Evolutionary conservation across 164 flowering plant species (phyloP).

Genomic region (Macadamia integrifolia): DNA sequence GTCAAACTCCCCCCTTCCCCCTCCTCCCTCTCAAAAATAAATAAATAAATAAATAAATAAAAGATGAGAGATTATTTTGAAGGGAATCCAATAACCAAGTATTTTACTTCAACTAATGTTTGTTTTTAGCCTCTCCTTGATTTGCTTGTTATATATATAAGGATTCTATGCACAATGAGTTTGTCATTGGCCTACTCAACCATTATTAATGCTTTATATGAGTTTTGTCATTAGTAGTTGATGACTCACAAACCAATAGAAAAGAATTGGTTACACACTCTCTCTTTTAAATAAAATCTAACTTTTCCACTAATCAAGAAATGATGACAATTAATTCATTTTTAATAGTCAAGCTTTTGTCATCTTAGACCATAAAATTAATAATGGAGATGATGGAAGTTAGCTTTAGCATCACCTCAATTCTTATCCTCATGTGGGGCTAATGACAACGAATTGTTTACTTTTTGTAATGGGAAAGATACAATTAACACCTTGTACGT

Average conservation of each 20-base stretch:
- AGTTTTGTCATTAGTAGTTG: not conserved
- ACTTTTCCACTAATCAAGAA: not conserved
- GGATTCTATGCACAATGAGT: not conserved
- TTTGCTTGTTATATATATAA: not conserved
- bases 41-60: too few relatives aligned
- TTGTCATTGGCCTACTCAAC: not conserved
- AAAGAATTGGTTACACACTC: not conserved
- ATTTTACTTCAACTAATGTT: too few relatives aligned
- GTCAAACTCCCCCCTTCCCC: too few relatives aligned
- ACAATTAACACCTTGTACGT: not conserved
- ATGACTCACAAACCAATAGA: conserved; percentile 3
- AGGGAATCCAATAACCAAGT: too few relatives aligned
- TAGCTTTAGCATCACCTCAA: not conserved
- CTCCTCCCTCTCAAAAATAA: too few relatives aligned
- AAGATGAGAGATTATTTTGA: too few relatives aligned
- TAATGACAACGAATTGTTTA: not conserved
- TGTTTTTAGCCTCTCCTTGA: not conserved
- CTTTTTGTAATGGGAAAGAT: not conserved
- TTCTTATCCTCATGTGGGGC: not conserved
- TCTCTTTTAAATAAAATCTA: not conserved
- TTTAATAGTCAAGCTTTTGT: not conserved
- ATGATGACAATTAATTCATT: not conserved
- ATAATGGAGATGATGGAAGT: not conserved
- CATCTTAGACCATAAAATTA: not conserved
- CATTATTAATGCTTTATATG: not conserved